phyloP scores from a whole-genome alignment of 2,329 filamentous ascomycete genomes.

The Emmonsia crescens region DNA sequence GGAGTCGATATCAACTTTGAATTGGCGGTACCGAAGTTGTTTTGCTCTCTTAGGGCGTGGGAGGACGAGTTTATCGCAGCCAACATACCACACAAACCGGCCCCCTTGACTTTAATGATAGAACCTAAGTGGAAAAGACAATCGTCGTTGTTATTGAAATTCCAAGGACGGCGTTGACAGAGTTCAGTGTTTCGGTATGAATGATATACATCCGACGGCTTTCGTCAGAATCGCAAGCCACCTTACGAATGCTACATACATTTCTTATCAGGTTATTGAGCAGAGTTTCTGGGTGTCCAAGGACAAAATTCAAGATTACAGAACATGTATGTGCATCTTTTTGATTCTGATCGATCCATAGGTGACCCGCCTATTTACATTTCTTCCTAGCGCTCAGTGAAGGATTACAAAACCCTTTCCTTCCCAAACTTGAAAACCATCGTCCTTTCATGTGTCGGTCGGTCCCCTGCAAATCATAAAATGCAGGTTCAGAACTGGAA shows the following conservation, averaged over 20 bases:
- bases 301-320: neutral
- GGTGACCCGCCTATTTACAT: neutral
- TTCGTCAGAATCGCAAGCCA: neutral
- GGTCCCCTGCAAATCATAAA: neutral
- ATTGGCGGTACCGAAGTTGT: neutral
- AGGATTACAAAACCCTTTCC: neutral
- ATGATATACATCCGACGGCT: neutral
- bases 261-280: neutral
- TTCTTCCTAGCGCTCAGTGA: neutral
- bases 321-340: neutral
- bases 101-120: neutral
- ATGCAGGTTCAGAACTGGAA: neutral
- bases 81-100: neutral
- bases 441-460: neutral
- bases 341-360: neutral
- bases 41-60: neutral
- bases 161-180: neutral
- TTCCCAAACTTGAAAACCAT: neutral
- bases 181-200: neutral
- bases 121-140: neutral
- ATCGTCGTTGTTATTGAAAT: neutral
- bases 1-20: neutral
- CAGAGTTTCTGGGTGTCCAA: neutral
- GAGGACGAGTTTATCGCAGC: neutral
- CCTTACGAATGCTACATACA: neutral